phyloP scores from a whole-genome alignment of 1,139 yeast species.

The Geotrichum siamense region DNA sequence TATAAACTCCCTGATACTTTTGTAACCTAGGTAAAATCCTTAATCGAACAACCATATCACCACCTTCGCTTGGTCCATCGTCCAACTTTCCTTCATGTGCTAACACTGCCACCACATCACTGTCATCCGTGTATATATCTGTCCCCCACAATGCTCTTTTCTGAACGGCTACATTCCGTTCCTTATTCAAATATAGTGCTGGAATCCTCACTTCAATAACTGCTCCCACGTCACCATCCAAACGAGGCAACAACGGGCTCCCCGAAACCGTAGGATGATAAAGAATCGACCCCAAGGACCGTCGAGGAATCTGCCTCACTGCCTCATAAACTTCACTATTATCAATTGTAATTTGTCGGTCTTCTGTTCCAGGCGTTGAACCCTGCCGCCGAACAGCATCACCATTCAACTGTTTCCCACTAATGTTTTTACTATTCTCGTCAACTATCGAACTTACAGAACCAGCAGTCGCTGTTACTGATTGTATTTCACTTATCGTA shows the following conservation, averaged over 20 bases:
- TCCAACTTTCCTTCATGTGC: constrained; percentile 41
- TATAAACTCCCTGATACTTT: constrained; percentile 53
- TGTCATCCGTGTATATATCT: constrained; percentile 85
- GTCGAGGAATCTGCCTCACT: constrained; percentile 39
- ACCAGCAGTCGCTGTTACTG: constrained; percentile 43
- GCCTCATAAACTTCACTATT: not conserved
- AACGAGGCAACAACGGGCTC: constrained; percentile 30
- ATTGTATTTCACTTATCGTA: constrained; percentile 27
- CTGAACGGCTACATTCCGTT: constrained; percentile 38
- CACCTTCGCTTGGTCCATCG: not conserved
- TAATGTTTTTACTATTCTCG: constrained; percentile 51
- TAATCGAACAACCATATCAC: constrained; percentile 47
- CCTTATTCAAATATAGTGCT: constrained; percentile 25
- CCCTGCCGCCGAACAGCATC: constrained; percentile 60
- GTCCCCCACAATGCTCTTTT: constrained; percentile 84
- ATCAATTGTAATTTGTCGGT: constrained; percentile 39
- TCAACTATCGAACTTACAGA: constrained; percentile 44
- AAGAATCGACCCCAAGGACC: constrained; percentile 52
- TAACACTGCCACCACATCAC: constrained; percentile 69
- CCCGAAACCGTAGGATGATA: constrained; percentile 42
- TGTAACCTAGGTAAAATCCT: constrained; percentile 62
- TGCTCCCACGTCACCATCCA: constrained; percentile 50
- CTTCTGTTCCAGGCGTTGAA: constrained; percentile 40
- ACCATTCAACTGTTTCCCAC: no score
- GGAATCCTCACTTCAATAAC: constrained; percentile 63